Evolutionary conservation across 352 stramenopile genomes (phyloP), one percentile per base, ranked within the genome.

Genomic region (Phytopythium sindhum): DNA sequence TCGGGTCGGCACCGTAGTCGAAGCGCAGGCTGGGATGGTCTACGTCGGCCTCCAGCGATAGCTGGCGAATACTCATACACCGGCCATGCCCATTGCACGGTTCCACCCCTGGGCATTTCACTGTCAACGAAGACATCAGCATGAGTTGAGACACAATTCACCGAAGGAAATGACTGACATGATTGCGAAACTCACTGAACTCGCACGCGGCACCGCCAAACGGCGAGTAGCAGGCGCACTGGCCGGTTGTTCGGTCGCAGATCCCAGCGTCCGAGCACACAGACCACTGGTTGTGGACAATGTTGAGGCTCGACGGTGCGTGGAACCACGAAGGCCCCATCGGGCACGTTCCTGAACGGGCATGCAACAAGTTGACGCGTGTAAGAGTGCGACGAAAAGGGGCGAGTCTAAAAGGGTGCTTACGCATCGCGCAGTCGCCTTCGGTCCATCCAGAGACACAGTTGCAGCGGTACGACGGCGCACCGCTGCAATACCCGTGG

Each of bases 21-120:
- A 90, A 91, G 4, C 65, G 69, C 17, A 85, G 63, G 2, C 74
- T 75, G n/a, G 67, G 62, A n/a, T 73, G 65, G 35, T 89, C 72
- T 11, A 78, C 71, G 45, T 90, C 73, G 0, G 80, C 81, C 58
- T 89, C 73, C 17, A 80, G 60, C 2, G 84, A 87, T 11, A 96
- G 64, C 55, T 89, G 77, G 4, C 67, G 72, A 15, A 97, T 81
- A 31, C 70, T 90, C 64, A 91, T 74, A 54, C 91, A 97, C 33
- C 79, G 67, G 0, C 91, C 91, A 42, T 94, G 87, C 4, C 86
- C 88, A 28, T 70, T 82, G 51, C 88, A 95, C 33, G 47, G 48
- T 33, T 76, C 60, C 2, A 81, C 66, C 0, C 82, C 80, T 11
- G 81, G 79, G 44, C 79, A 91, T 73, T 78, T 86, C 81, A 89